Evolutionary conservation across 345 rosid genomes (phyloP).

Genomic region (Citrus mangshanensis): DNA sequence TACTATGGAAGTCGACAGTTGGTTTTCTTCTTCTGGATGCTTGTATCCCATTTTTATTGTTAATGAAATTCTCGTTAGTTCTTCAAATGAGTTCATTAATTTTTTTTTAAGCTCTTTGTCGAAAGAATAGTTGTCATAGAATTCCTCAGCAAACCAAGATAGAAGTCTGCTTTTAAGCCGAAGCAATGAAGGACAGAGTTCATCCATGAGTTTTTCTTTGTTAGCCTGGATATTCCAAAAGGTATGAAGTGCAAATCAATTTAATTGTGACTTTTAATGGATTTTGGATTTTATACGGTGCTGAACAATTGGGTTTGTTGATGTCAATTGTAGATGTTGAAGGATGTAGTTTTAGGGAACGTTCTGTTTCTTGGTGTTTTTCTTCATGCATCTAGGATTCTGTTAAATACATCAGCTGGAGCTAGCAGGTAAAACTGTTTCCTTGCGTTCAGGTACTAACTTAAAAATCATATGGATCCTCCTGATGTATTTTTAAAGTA

Average conservation of each 20-base stretch:
- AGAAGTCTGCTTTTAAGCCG: slow-evolving; percentile 47
- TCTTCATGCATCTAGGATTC: slow-evolving; percentile 37
- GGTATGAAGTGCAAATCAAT: slow-evolving; percentile 27
- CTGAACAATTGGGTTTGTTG: slow-evolving; percentile 1
- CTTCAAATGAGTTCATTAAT: not conserved
- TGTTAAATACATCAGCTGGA: slow-evolving; percentile 32
- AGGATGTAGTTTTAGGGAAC: slow-evolving; percentile 60
- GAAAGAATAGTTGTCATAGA: not conserved
- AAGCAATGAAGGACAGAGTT: slow-evolving; percentile 36
- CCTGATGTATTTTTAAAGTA: not conserved
- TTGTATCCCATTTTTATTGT: slow-evolving; percentile 56
- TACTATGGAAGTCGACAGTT: slow-evolving; percentile 56
- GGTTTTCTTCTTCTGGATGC: slow-evolving; percentile 70
- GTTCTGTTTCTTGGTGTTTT: slow-evolving; percentile 46
- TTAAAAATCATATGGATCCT: not conserved
- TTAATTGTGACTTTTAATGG: not conserved
- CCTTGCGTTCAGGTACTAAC: not conserved
- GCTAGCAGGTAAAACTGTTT: slow-evolving; percentile 39
- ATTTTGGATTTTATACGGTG: not conserved
- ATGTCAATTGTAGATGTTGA: slow-evolving; percentile 43
- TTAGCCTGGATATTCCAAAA: slow-evolving; percentile 29
- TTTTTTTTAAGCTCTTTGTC: not conserved
- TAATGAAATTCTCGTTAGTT: slow-evolving; percentile 3
- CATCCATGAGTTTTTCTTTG: slow-evolving; percentile 37
- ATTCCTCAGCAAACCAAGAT: slow-evolving; percentile 56